phyloP scores from a whole-genome alignment of 805 yeast genomes.

The Monosporozyma solicola region DNA sequence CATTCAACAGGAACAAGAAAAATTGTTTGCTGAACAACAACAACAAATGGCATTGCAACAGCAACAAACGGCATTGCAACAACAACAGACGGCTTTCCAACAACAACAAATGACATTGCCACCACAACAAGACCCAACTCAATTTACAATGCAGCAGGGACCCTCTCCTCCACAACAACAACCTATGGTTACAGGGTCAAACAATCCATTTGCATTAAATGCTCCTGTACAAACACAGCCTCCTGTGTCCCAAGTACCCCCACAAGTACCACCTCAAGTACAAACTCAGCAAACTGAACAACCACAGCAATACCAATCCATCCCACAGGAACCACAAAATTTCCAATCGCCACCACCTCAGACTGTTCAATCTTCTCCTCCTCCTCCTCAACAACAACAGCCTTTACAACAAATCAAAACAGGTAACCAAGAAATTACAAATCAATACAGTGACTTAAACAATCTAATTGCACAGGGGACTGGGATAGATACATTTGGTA shows the following conservation, averaged over 20 bases:
- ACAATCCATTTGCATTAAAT: slow-evolving; percentile 63
- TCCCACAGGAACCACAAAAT: slow-evolving; percentile 8
- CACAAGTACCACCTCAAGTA: slow-evolving; percentile 1
- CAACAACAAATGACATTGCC: slow-evolving; percentile 2
- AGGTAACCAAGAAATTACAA: slow-evolving; percentile 47
- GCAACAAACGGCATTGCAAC: slow-evolving; percentile 3
- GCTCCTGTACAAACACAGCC: slow-evolving; percentile 4
- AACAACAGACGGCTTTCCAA: neutral
- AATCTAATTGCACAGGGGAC: slow-evolving; percentile 75
- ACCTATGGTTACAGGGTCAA: slow-evolving; percentile 62
- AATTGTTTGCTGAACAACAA: slow-evolving; percentile 1
- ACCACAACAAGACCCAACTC: slow-evolving; percentile 11
- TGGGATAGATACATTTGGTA: slow-evolving; percentile 77
- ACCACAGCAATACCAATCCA: slow-evolving; percentile 1
- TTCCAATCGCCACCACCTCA: slow-evolving; percentile 9
- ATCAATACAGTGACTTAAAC: slow-evolving; percentile 63
- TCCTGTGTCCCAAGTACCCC: neutral
- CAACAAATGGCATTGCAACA: slow-evolving; percentile 1
- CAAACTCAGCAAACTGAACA: neutral
- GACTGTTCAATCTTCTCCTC: slow-evolving; percentile 1
- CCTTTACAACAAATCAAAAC: slow-evolving; percentile 41
- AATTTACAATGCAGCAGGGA: slow-evolving; percentile 15
- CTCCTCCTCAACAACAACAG: slow-evolving; percentile 7
- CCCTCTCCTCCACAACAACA: slow-evolving; percentile 22
- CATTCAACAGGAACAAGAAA: slow-evolving; percentile 4